Evolutionary conservation across 2,329 filamentous ascomycete species (phyloP).

Genomic region (Endocalyx cinctus): DNA sequence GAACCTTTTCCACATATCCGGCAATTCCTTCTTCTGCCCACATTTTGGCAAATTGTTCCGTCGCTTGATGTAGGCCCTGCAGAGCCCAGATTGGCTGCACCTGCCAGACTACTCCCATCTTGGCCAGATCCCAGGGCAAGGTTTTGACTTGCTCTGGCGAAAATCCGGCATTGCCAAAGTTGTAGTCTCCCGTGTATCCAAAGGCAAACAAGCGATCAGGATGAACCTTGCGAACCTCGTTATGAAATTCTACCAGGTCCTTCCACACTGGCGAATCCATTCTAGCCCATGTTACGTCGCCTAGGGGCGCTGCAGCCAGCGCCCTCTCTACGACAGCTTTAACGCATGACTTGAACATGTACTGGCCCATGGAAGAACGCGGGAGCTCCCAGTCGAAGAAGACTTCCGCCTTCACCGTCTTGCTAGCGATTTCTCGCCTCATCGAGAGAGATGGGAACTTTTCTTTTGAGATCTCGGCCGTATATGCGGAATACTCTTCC

Average conservation of each 20-base stretch:
- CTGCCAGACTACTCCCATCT: conserved; percentile 35
- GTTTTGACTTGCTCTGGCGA: conserved; percentile 25
- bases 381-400: conserved; percentile 33
- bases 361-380: conserved; percentile 28
- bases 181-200: conserved; percentile 33
- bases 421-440: conserved; percentile 13
- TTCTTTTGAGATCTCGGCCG: conserved; percentile 2
- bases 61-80: conserved; percentile 29
- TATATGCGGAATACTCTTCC: conserved; percentile 23
- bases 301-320: conserved; percentile 29
- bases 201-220: conserved; percentile 34
- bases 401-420: conserved; percentile 19
- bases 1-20: conserved; percentile 26
- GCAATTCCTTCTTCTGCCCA: conserved; percentile 32
- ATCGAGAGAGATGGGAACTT: conserved; percentile 1
- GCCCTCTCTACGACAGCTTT: conserved; percentile 29
- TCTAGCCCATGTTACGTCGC: conserved; percentile 32
- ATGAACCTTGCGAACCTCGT: conserved; percentile 26
- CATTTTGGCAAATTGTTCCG: conserved; percentile 28
- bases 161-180: conserved; percentile 31
- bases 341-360: conserved; percentile 27
- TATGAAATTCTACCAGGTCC: conserved; percentile 33
- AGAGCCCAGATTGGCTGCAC: conserved; percentile 36
- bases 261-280: conserved; percentile 31
- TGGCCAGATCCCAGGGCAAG: conserved; percentile 28